These are phyloP conservation scores for Viridothelium virens DNA, from an alignment of 495 filamentous ascomycete genomes.

Conservation along the genomic window DNA sequence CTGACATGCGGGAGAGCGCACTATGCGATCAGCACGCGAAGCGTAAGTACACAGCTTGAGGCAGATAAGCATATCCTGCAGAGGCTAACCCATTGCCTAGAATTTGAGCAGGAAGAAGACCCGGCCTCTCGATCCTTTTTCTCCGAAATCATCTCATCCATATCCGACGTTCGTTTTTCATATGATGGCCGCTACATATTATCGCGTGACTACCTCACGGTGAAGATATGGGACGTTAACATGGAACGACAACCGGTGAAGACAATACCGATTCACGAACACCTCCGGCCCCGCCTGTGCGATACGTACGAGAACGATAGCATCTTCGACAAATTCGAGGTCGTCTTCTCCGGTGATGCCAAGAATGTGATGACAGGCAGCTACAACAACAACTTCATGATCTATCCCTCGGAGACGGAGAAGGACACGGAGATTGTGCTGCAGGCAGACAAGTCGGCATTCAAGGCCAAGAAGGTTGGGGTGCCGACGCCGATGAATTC, in stretches of 20 bases:
- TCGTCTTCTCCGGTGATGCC: slow-evolving; percentile 95
- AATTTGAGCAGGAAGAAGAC: slow-evolving; percentile 98
- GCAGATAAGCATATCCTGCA: neutral
- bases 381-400: slow-evolving; percentile 99
- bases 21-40: slow-evolving; percentile 94
- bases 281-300: slow-evolving; percentile 86
- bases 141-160: slow-evolving; percentile 98
- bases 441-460: slow-evolving; percentile 96
- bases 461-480: slow-evolving; percentile 99
- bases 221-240: slow-evolving; percentile 99
- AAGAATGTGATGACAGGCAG: slow-evolving; percentile 99
- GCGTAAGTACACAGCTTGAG: slow-evolving; percentile 49
- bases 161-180: slow-evolving; percentile 96
- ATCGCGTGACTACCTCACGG: slow-evolving; percentile 93
- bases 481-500: slow-evolving; percentile 94
- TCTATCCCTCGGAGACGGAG: slow-evolving; percentile 91
- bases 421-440: slow-evolving; percentile 96
- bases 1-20: slow-evolving; percentile 94
- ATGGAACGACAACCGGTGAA: slow-evolving; percentile 97
- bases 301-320: slow-evolving; percentile 99
- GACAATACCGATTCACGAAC: slow-evolving; percentile 97
- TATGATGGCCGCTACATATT: slow-evolving; percentile 94
- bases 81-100: slow-evolving; percentile 42
- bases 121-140: slow-evolving; percentile 98
- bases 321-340: slow-evolving; percentile 99